Percentiles rank a stretch among this genome's conserved stretches.
Evolutionary conservation across 495 filamentous ascomycete species (phyloP).

Genomic region (Aspergillus taichungensis): DNA sequence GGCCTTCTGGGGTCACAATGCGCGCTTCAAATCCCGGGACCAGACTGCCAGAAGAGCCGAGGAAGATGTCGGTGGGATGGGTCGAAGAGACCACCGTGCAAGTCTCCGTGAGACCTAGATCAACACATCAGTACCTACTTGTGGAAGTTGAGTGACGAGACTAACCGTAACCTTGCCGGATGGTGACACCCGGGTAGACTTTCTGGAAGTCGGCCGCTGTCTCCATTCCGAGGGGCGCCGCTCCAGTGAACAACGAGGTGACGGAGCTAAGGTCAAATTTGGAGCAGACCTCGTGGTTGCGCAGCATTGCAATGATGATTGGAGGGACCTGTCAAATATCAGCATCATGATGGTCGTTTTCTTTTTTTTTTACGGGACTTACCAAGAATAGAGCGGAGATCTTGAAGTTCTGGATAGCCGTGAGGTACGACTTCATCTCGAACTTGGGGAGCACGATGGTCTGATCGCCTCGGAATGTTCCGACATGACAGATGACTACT

Average conservation of each 20-base stretch:
- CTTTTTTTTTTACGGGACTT: slow-evolving; percentile 9
- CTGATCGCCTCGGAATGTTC: slow-evolving; percentile 66
- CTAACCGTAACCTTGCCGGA: slow-evolving; percentile 78
- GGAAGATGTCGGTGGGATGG: slow-evolving; percentile 54
- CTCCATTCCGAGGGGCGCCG: slow-evolving; percentile 74
- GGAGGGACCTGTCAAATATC: slow-evolving; percentile 56
- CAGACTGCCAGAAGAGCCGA: slow-evolving; percentile 67
- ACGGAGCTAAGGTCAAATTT: slow-evolving; percentile 73
- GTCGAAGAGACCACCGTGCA: slow-evolving; percentile 63
- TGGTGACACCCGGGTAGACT: slow-evolving; percentile 53
- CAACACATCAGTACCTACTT: slow-evolving; percentile 6
- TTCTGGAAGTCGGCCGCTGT: slow-evolving; percentile 59
- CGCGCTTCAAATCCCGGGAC: slow-evolving; percentile 59
- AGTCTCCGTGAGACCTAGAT: slow-evolving; percentile 69
- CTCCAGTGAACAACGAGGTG: slow-evolving; percentile 62
- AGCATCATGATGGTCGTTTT: not conserved
- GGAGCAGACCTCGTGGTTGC: slow-evolving; percentile 50
- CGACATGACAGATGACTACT: slow-evolving; percentile 63
- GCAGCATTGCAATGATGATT: slow-evolving; percentile 74
- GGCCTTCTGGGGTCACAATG: slow-evolving; percentile 62
- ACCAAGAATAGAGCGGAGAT: slow-evolving; percentile 63
- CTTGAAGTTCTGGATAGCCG: slow-evolving; percentile 63
- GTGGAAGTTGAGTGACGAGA: not conserved
- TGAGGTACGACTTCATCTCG: slow-evolving; percentile 56
- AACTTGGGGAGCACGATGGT: slow-evolving; percentile 80